Conservation (phyloP, 495 filamentous ascomycete species). For the Cudoniella acicularis region DNA sequence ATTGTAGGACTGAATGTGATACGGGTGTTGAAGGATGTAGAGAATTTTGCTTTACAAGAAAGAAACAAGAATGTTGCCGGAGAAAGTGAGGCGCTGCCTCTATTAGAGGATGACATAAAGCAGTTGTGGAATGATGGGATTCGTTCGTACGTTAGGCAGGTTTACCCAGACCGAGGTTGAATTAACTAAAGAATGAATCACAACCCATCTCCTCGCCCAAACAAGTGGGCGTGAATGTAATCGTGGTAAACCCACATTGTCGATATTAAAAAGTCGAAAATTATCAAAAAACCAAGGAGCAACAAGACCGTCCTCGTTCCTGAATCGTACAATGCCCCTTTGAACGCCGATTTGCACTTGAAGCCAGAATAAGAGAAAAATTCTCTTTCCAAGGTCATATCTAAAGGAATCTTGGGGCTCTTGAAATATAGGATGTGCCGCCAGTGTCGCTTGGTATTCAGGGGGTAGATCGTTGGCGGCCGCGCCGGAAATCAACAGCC, state of each 20-base stretch:
- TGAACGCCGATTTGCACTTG: background rate
- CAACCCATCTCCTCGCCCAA: background rate
- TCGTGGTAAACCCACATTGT: background rate
- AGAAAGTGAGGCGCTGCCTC: background rate
- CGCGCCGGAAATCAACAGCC: no score
- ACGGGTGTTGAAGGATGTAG: background rate
- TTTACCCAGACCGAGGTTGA: no score
- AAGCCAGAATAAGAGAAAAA: background rate
- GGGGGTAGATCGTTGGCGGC: no score
- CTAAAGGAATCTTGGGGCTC: no score
- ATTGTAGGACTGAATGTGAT: background rate
- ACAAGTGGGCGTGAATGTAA: background rate
- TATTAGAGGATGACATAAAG: background rate
- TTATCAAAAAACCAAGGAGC: background rate
- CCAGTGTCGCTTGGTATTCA: no score
- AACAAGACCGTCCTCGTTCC: background rate
- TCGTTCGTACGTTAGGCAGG: no score
- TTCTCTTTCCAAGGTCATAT: no score
- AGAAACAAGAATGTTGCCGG: no score
- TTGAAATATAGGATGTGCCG: no score
- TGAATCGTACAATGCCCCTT: background rate
- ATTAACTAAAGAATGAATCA: no score
- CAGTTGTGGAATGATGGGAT: no score
- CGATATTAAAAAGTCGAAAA: background rate
- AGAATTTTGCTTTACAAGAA: background rate